These are phyloP conservation scores for Chlorokybus atmophyticus DNA, from an alignment of 139 green algal species.

Conservation along the genomic window DNA sequence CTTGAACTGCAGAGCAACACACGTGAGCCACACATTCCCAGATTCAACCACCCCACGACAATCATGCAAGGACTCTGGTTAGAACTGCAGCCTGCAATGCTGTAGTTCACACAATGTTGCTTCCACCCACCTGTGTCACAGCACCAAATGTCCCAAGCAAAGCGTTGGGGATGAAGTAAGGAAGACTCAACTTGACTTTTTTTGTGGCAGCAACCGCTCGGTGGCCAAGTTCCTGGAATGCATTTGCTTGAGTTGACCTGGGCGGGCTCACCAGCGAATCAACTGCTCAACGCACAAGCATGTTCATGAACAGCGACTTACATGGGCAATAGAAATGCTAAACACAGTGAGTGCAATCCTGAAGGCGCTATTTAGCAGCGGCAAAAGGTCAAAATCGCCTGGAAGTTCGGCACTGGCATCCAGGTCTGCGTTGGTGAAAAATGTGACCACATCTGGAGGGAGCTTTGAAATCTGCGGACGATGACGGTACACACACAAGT, in stretches of 20 bases:
- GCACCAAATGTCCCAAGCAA: slow-evolving; percentile 76
- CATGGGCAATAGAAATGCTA: slow-evolving; percentile 12
- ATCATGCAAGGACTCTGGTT: too few relatives aligned
- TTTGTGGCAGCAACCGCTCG: slow-evolving; percentile 25
- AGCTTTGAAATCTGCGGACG: slow-evolving; percentile 24
- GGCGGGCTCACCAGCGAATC: not conserved
- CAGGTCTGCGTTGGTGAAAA: slow-evolving; percentile 46
- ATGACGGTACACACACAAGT: too few relatives aligned
- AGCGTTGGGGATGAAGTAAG: slow-evolving; percentile 78
- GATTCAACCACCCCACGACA: too few relatives aligned
- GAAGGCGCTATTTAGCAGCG: slow-evolving; percentile 56
- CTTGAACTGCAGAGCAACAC: too few relatives aligned
- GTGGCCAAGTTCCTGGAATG: slow-evolving; percentile 72
- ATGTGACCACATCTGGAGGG: slow-evolving; percentile 59
- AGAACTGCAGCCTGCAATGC: too few relatives aligned
- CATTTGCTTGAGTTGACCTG: not conserved
- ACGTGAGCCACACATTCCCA: too few relatives aligned
- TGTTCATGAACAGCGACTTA: slow-evolving; percentile 4
- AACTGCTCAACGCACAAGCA: not conserved
- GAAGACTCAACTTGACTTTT: slow-evolving; percentile 63
- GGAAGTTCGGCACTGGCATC: slow-evolving; percentile 48
- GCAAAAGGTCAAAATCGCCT: slow-evolving; percentile 52
- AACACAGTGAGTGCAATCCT: slow-evolving; percentile 39
- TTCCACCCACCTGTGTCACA: slow-evolving; percentile 55
- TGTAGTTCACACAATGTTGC: too few relatives aligned